phyloP scores from a whole-genome alignment of 2,329 filamentous ascomycete species.

The Colletotrichum paranaense region DNA sequence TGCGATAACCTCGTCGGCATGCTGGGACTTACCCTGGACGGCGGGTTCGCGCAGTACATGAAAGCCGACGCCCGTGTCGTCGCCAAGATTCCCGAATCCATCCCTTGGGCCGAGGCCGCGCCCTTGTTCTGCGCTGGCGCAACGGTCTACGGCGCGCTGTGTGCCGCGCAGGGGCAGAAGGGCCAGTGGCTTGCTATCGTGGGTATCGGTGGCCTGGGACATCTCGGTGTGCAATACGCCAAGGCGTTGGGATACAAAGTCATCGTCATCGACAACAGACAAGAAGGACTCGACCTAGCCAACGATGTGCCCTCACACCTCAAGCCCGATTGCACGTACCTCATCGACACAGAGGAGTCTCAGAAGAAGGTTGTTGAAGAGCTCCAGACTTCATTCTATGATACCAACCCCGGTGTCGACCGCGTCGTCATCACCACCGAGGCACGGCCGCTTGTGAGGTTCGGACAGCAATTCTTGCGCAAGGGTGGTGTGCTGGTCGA shows the following conservation, averaged over 20 bases:
- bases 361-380: constrained; percentile 22
- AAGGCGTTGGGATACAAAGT: constrained; percentile 40
- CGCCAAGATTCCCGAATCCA: constrained; percentile 39
- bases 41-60: constrained; percentile 43
- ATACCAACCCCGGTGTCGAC: constrained; percentile 37
- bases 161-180: constrained; percentile 28
- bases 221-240: constrained; percentile 40
- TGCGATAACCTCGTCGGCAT: constrained; percentile 40
- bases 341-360: constrained; percentile 33
- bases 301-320: constrained; percentile 29
- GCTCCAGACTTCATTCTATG: constrained; percentile 29
- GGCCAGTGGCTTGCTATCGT: constrained; percentile 41
- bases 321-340: constrained; percentile 26
- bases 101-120: constrained; percentile 39
- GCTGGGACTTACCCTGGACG: constrained; percentile 40
- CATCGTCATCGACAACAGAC: constrained; percentile 40
- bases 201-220: constrained; percentile 42
- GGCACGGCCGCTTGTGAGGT: constrained; percentile 25
- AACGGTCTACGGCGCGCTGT: constrained; percentile 40
- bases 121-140: constrained; percentile 45
- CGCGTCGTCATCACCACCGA: constrained; percentile 38
- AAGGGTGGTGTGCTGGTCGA: constrained; percentile 35
- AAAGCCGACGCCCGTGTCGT: constrained; percentile 40
- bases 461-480: constrained; percentile 36
- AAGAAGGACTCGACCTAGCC: constrained; percentile 35